These are phyloP conservation scores for Pythium biforme DNA, from an alignment of 352 stramenopile genomes.

Conservation along the genomic window DNA sequence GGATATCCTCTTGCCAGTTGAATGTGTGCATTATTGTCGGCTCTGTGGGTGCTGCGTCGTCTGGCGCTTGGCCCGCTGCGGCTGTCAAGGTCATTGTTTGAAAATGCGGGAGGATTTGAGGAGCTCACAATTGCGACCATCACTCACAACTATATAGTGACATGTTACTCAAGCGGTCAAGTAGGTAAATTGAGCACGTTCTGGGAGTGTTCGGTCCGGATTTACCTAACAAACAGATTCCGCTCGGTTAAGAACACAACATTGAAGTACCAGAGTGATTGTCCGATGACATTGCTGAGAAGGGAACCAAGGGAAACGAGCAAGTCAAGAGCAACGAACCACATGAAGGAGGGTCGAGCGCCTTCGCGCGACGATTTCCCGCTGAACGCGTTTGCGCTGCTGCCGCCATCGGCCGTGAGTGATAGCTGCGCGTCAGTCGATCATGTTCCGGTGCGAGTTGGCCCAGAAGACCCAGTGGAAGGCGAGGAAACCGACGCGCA, in stretches of 20 bases:
- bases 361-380: constrained; percentile 20
- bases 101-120: neutral
- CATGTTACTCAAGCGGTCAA: neutral
- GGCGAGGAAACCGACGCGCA: neutral
- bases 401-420: neutral
- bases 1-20: constrained; percentile 14
- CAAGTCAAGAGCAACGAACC: constrained; percentile 1
- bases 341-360: neutral
- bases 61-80: neutral
- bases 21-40: neutral
- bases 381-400: constrained; percentile 26
- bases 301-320: neutral
- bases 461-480: neutral
- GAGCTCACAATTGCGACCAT: neutral
- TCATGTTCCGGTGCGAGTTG: neutral
- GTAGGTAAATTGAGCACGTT: neutral
- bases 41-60: too few relatives aligned
- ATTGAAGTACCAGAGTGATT: constrained; percentile 20
- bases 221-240: neutral
- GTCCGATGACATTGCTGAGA: neutral
- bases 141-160: constrained; percentile 7
- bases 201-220: constrained; percentile 4
- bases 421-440: neutral
- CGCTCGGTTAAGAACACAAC: neutral
- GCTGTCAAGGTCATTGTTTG: neutral